phyloP scores from a whole-genome alignment of 768 basidiomycete genomes.

The Calvatia gigantea region DNA sequence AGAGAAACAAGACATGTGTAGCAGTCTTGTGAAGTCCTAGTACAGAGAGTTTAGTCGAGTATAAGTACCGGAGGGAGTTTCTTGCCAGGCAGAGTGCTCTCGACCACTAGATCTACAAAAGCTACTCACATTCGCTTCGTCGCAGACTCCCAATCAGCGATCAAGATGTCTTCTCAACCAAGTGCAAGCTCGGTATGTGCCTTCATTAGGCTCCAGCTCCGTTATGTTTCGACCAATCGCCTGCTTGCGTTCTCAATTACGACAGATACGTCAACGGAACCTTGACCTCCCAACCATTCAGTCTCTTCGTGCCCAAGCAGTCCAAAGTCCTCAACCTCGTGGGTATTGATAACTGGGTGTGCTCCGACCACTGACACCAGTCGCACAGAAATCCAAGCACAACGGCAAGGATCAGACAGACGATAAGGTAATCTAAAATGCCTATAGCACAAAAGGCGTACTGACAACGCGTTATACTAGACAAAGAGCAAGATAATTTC shows the following conservation, averaged over 20 bases:
- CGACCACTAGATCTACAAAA: neutral
- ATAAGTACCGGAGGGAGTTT: constrained; percentile 7
- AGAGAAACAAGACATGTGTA: constrained; percentile 6
- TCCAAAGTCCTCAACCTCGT: constrained; percentile 1
- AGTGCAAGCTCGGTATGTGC: neutral
- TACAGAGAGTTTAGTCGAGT: neutral
- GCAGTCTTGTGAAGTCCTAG: neutral
- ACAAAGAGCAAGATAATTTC: neutral
- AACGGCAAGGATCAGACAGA: neutral
- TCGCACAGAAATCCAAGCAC: neutral
- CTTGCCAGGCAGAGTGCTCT: neutral
- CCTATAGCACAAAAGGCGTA: neutral
- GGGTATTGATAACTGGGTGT: neutral
- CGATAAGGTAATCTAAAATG: constrained; percentile 2
- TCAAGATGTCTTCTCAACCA: neutral
- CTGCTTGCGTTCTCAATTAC: neutral
- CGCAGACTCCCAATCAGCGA: neutral
- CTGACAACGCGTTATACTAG: neutral
- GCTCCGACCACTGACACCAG: neutral
- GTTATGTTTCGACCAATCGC: neutral
- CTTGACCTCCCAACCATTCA: constrained; percentile 1
- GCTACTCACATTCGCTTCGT: neutral
- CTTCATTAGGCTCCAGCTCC: neutral
- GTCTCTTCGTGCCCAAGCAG: constrained; percentile 1
- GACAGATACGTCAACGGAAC: neutral